Evolutionary conservation across 176 grass and related monocot genomes (phyloP), one percentile per base, ranked within the genome.

Genomic region (Paspalum notatum): DNA sequence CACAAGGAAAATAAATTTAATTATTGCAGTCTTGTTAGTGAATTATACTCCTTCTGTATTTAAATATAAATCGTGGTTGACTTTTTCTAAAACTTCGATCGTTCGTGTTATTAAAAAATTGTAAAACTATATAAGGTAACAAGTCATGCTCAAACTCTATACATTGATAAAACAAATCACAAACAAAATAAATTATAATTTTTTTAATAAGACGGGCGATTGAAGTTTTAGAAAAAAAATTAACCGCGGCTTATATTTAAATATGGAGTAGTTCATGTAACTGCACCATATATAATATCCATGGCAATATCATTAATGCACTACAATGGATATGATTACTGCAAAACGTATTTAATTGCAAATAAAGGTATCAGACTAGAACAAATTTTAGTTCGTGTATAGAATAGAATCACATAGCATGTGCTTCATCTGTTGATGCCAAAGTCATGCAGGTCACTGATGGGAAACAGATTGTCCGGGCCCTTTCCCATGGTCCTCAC

Each of bases 391-490:
- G 66, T 21, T 85, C 42, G 22, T 71, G 21, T 49, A 6, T 80
- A 71, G 17, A 80, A 38, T 22, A 85, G 25, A 62, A 64, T 82
- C 27, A 56, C 64, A 54, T 18, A 54, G 8, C 59, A 62, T 55
- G 17, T 48, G 81, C 59, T 38, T 79, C 17, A 84, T 68, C 51
- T 71, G 26, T 81, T 56, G 42, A 80, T 64, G 75, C 26, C 46
- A 52, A 83, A 66, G 12, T 62, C 65, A 70, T 89, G 81, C 87
- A 97, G 94, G 77, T 94, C 85, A 38, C 83, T 97, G 12, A 84
- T 98, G 86, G 95, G 52, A 81, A 98, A 98, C 68, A 85, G 75
- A 78, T 87, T 98, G 69, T 95, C 92, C 42, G 95, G 95, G 15
- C 78, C 78, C 64, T 98, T 98, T 85, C 95, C 92, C 18, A 62